Base-by-base conservation (phyloP, 1,284 basidiomycete genomes). In the Ceratobasidium sp. region DNA sequence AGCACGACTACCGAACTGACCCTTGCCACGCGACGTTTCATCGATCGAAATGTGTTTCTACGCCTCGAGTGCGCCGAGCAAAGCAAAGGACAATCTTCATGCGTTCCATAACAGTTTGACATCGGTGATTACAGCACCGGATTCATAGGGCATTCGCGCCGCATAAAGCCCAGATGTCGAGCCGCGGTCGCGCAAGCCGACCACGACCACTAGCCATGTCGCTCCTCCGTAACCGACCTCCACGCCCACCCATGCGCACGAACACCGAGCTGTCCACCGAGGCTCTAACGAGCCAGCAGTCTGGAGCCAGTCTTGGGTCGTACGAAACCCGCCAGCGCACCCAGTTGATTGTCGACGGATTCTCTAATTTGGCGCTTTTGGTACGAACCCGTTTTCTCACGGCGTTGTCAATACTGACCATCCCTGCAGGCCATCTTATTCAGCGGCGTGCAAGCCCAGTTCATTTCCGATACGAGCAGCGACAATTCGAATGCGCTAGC, bases 281-380 rank as follows among this genome's bases (percentile, higher is more conserved):
- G 57, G 40, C 57, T 15, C 58, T 64, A 8, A 32, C 6, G 2
- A 32, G 43, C 10, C 43, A 50, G 8, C 58, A 64, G 29, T 31
- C 43, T 35, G 58, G 45, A 10, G 58, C 58, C 6, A 64, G 58
- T 50, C 45, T 64, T 22, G 58, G 58, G 1, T 43, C 58, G 20
- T 64, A 64, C 32, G 58, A 64, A 22, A 64, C 58, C 17, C 43
- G 58, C n/a, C 58, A 64, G n/a, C 58, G 58, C 29, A 64, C 58
- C 29, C 58, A 64, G 47, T 38, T 64, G 45, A 31, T 64, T 12
- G 58, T 64, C 15, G 58, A 64, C n/a, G 58, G 58, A 8, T 64
- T 64, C 27, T 32, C 58, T n/a, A 64, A 64, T 45, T 32, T 64
- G 20, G 58, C 58, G 4, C 22, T 64, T 27, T 20, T 64, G 34